These are phyloP conservation scores for Termitomyces sp. DNA, from an alignment of 768 basidiomycete genomes.

Conservation along the genomic window DNA sequence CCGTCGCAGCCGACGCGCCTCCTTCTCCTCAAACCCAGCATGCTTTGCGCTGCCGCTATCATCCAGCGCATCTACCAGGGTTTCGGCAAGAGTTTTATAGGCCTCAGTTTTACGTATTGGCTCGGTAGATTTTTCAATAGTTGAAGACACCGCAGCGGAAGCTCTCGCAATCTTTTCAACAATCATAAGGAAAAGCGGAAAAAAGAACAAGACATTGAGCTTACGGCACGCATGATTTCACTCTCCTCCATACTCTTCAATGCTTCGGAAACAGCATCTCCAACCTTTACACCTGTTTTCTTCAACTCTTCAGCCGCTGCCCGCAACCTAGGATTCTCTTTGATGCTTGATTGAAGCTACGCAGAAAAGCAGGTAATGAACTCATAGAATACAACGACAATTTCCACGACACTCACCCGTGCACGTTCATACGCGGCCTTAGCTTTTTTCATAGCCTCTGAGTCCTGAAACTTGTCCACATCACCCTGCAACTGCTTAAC, in stretches of 20 bases:
- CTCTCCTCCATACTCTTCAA: constrained; percentile 94
- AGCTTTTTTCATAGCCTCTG: constrained; percentile 91
- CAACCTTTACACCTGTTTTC: constrained; percentile 86
- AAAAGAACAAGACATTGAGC: constrained; percentile 22
- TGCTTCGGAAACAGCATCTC: constrained; percentile 92
- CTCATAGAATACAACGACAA: constrained; percentile 7
- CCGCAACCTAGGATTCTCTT: constrained; percentile 90
- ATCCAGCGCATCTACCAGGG: constrained; percentile 88
- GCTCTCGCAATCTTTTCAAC: constrained; percentile 73
- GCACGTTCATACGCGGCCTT: constrained; percentile 92
- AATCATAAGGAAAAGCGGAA: not conserved
- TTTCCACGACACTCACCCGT: constrained; percentile 56
- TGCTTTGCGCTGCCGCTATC: constrained; percentile 92
- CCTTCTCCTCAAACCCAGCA: constrained; percentile 95
- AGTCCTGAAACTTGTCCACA: constrained; percentile 96
- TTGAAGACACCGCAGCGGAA: constrained; percentile 80
- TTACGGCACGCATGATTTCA: constrained; percentile 82
- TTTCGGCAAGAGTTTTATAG: constrained; percentile 89
- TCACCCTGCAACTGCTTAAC: constrained; percentile 97
- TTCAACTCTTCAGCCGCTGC: constrained; percentile 92
- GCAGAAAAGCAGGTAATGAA: constrained; percentile 1
- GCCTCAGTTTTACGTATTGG: constrained; percentile 96
- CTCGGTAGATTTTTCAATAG: constrained; percentile 87
- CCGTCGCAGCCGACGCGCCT: constrained; percentile 78
- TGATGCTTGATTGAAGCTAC: constrained; percentile 89